Conservation (phyloP, 306 rosid species). For the Ormosia semicastrata region DNA sequence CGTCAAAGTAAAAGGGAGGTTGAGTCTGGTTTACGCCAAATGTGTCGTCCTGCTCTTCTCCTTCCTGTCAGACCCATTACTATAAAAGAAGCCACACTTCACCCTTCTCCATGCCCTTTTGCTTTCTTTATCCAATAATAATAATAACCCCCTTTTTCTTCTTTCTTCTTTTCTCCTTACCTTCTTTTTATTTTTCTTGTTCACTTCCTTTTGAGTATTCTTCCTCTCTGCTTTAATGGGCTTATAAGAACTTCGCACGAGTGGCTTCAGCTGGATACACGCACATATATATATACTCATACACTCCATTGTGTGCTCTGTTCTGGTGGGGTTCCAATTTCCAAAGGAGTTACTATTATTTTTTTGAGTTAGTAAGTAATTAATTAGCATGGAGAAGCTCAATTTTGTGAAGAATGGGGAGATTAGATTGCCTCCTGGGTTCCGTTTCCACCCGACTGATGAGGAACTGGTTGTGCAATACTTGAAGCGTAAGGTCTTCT, state of each 20-base stretch:
- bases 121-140: conserved; percentile 6
- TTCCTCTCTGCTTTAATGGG: neutral
- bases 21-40: conserved; percentile 93
- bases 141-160: conserved; percentile 20
- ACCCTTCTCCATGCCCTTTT: conserved; percentile 6
- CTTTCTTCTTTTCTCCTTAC: neutral
- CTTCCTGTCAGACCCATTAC: conserved; percentile 52
- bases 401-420: conserved; percentile 78
- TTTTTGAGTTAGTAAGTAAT: no score
- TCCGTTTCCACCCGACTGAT: conserved; percentile 93
- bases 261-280: neutral
- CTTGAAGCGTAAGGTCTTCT: conserved; percentile 74
- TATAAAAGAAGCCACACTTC: conserved; percentile 73
- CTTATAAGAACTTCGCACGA: conserved; percentile 26
- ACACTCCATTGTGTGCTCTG: neutral
- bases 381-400: conserved; percentile 45
- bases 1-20: conserved; percentile 52
- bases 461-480: conserved; percentile 88
- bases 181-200: neutral
- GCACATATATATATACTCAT: no score
- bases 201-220: neutral
- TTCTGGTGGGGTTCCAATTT: no score
- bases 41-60: conserved; percentile 56
- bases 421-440: conserved; percentile 88
- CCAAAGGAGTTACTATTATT: no score